Evolutionary conservation across 495 filamentous ascomycete genomes (phyloP).

Genomic region (Zalerion maritima): DNA sequence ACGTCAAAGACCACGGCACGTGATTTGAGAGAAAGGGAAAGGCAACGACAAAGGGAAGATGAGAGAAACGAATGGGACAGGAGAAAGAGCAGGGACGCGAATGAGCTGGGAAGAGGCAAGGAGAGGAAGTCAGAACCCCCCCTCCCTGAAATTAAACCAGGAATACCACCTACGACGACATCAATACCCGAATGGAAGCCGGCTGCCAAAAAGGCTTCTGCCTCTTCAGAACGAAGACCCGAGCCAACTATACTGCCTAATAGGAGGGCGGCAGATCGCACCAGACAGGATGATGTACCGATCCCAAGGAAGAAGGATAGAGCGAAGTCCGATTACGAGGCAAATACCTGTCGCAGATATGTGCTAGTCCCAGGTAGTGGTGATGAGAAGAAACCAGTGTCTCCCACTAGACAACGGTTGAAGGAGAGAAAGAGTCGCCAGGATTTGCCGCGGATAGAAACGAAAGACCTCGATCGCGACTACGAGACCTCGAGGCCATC

Average conservation of each 20-base stretch:
- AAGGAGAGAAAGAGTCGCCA: slow-evolving; percentile 21
- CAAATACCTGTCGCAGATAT: neutral
- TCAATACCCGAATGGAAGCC: too few species aligned
- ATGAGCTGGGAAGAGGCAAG: slow-evolving; percentile 6
- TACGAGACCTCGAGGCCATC: too few species aligned
- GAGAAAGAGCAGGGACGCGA: slow-evolving; percentile 4
- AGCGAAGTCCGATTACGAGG: slow-evolving; percentile 6
- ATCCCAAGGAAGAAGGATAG: slow-evolving; percentile 10
- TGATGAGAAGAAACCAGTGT: slow-evolving; percentile 4
- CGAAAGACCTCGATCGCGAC: too few species aligned
- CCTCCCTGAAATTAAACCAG: too few species aligned
- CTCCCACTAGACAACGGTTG: slow-evolving; percentile 12
- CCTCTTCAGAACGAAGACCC: slow-evolving; percentile 6
- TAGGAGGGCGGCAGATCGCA: slow-evolving; percentile 30
- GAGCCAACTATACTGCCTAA: slow-evolving; percentile 7
- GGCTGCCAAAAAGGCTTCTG: too few species aligned
- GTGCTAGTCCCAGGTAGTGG: slow-evolving; percentile 10
- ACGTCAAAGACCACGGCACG: too few species aligned
- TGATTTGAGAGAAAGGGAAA: too few species aligned
- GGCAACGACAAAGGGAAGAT: too few species aligned
- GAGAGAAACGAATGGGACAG: slow-evolving; percentile 10
- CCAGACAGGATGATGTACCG: slow-evolving; percentile 17
- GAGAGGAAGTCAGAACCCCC: too few species aligned
- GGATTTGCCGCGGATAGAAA: slow-evolving; percentile 21
- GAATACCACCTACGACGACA: too few species aligned